These are phyloP conservation scores for Phytophthora uliginosa DNA, from an alignment of 352 stramenopile genomes.

Conservation along the genomic window DNA sequence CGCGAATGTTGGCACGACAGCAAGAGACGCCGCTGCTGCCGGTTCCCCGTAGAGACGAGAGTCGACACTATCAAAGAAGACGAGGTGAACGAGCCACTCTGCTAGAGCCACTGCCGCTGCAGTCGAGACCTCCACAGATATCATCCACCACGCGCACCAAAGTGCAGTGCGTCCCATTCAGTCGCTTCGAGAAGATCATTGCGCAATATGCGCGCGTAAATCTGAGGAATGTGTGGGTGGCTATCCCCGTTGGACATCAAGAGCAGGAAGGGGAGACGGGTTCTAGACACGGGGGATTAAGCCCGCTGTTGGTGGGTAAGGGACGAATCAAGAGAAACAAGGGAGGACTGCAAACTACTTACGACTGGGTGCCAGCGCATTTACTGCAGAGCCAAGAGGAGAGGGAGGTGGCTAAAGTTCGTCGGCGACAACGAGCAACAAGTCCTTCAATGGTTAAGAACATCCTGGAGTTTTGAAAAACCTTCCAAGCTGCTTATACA, in stretches of 20 bases:
- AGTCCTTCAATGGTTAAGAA: conserved; percentile 20
- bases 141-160: conserved; percentile 44
- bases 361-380: conserved; percentile 68
- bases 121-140: conserved; percentile 37
- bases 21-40: conserved; percentile 40
- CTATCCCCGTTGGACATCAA: conserved; percentile 51
- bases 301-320: conserved; percentile 30
- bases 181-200: conserved; percentile 62
- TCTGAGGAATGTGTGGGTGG: conserved; percentile 67
- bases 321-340: conserved; percentile 19
- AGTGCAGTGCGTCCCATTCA: conserved; percentile 53
- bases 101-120: conserved; percentile 50
- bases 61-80: conserved; percentile 4
- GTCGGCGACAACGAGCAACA: conserved; percentile 17
- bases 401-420: conserved; percentile 18
- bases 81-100: conserved; percentile 33
- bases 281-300: conserved; percentile 11
- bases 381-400: conserved; percentile 47
- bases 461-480: conserved; percentile 21
- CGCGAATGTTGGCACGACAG: conserved; percentile 42
- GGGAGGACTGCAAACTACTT: conserved; percentile 47
- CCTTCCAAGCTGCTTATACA: conserved; percentile 7
- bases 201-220: conserved; percentile 56
- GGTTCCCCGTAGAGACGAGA: conserved; percentile 13
- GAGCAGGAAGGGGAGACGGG: conserved; percentile 9